phyloP scores from a whole-genome alignment of 768 basidiomycete genomes.

The Austroboletus festivus region DNA sequence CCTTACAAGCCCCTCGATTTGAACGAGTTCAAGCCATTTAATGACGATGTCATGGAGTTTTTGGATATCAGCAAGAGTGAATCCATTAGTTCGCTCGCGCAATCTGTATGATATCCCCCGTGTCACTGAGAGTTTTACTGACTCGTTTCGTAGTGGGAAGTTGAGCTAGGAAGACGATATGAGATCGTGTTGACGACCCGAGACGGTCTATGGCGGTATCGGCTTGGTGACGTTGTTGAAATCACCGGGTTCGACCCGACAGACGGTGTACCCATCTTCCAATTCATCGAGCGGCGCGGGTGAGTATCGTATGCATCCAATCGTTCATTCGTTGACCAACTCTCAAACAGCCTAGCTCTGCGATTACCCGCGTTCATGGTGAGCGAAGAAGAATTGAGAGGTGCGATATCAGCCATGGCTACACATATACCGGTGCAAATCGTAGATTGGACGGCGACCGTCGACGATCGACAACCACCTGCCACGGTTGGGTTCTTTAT shows the following conservation, averaged over 20 bases:
- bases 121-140: background rate
- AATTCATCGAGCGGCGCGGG: background rate
- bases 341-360: conserved; percentile 1
- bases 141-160: background rate
- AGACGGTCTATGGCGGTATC: background rate
- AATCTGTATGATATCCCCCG: background rate
- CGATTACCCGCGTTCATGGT: background rate
- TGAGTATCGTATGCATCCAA: background rate
- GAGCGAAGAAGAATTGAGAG: background rate
- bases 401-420: background rate
- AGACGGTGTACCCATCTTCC: background rate
- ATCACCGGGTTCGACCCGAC: background rate
- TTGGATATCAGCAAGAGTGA: background rate
- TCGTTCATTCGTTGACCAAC: background rate
- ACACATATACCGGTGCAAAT: background rate
- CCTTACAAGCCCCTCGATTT: background rate
- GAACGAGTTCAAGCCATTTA: background rate
- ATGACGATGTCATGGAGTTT: background rate
- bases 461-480: conserved; percentile 6
- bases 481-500: conserved; percentile 4
- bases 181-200: background rate
- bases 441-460: background rate
- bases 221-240: background rate
- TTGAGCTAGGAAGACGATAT: background rate
- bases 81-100: background rate